Base-by-base conservation (phyloP, 164 flowering plant genomes). In the Liquidambar formosana region DNA sequence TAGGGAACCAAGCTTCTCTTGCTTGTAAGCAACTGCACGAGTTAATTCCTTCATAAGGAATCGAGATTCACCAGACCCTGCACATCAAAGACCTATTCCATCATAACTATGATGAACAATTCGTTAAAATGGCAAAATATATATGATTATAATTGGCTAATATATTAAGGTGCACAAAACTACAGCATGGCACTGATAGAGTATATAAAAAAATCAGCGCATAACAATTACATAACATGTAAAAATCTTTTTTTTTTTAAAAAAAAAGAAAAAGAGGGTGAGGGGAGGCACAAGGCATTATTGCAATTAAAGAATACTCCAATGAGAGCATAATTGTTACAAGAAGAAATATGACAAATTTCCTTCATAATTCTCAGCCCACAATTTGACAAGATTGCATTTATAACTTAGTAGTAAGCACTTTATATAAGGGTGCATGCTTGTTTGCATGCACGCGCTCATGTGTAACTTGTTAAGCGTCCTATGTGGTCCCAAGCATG, bases 61-160 rank as follows among this genome's bases (percentile, higher is more conserved):
- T 59, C 93, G 86, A 48, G 94, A 79, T 70, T 93, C 96, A 21
- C 99, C 99, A 54, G 78, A 91, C 99, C 99, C 99, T 95, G 81
- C 21, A 33, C 16, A 22, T 45, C 14, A 73, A 62, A 69, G 16
- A 57, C 12, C 19, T 43, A 49, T 28, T 8, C 49, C 22, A 57
- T 68, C 68, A 72, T 51, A 59, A 38, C 5, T 47, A 33, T 11
- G 18, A 63, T 47, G 10, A 53, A 61, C 1, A 12, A 27, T 46
- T n/a, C 26, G 18, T 48, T 68, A 16, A 4, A 10, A 57, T 28
- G 38, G 26, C 46, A 46, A 56, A 61, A 15, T 33, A n/a, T 47
- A 1, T 27, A 28, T 14, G 47, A n/a, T 8, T 3, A 33, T 56
- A 23, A 12, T 18, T n/a, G 16, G 38, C 33, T 57, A 15, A 25